Percentiles rank a stretch among this genome's conserved stretches.
Conservation (phyloP, 2,329 filamentous ascomycete species). For the Phialophora tarda region DNA sequence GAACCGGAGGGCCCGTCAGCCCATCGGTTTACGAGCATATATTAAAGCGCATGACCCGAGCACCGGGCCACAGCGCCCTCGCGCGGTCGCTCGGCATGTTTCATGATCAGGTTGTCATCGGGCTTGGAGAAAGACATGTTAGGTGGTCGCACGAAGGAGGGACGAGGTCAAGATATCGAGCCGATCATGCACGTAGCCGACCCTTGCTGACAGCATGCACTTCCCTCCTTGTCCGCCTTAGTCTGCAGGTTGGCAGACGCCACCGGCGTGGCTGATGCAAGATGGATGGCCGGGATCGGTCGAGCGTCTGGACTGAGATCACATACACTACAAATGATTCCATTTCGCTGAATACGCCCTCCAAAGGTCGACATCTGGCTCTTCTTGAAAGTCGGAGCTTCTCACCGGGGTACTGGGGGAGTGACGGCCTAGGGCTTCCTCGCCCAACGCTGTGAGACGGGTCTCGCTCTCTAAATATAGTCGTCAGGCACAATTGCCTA, state of each 20-base stretch:
- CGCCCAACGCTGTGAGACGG: constrained; percentile 4
- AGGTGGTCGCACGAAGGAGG: constrained; percentile 7
- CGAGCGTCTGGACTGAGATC: neutral
- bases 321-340: neutral
- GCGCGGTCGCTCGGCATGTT: neutral
- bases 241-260: constrained; percentile 16
- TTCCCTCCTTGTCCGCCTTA: constrained; percentile 5
- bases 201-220: constrained; percentile 10
- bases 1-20: constrained; percentile 6
- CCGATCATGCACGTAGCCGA: constrained; percentile 17
- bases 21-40: constrained; percentile 5
- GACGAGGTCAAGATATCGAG: constrained; percentile 19
- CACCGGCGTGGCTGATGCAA: constrained; percentile 10
- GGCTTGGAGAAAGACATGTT: constrained; percentile 4
- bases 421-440: neutral
- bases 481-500: neutral
- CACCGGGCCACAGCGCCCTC: neutral
- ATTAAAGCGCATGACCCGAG: constrained; percentile 15
- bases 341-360: neutral
- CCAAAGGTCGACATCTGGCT: no score
- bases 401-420: neutral
- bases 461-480: constrained; percentile 6
- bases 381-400: neutral
- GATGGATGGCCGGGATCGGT: neutral
- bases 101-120: constrained; percentile 14